These are phyloP conservation scores for Neospermospora avenae DNA, from an alignment of 2,329 filamentous ascomycete genomes.

Conservation along the genomic window DNA sequence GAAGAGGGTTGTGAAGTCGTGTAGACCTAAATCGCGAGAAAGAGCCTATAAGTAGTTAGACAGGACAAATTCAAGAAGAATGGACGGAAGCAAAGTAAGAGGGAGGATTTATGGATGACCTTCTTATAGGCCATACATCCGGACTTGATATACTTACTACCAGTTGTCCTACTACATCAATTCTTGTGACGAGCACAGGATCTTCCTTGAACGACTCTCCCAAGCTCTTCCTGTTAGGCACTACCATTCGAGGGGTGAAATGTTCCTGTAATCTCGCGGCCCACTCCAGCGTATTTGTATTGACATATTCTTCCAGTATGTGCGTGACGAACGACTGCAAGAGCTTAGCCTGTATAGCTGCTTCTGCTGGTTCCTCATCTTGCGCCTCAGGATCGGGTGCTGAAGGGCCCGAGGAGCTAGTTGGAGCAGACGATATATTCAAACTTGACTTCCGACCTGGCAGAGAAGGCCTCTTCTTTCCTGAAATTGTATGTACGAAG, in stretches of 20 bases:
- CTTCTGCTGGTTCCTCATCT: slow-evolving; percentile 54
- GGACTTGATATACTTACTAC: slow-evolving; percentile 47
- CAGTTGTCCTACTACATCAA: slow-evolving; percentile 68
- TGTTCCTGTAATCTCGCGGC: slow-evolving; percentile 65
- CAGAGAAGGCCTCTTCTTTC: slow-evolving; percentile 61
- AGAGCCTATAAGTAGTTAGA: slow-evolving; percentile 29
- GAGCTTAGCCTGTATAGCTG: slow-evolving; percentile 58
- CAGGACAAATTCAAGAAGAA: no score
- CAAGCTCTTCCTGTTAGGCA: slow-evolving; percentile 59
- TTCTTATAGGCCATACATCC: slow-evolving; percentile 3
- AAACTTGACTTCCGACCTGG: slow-evolving; percentile 58
- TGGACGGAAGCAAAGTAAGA: no score
- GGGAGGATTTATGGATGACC: not conserved
- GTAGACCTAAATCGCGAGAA: slow-evolving; percentile 57
- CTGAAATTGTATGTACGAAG: slow-evolving; percentile 66
- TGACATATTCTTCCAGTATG: slow-evolving; percentile 70
- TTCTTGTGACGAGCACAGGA: slow-evolving; percentile 56
- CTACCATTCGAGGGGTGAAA: slow-evolving; percentile 59
- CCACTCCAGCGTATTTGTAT: slow-evolving; percentile 58
- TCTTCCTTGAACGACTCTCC: slow-evolving; percentile 63
- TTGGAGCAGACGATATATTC: slow-evolving; percentile 50
- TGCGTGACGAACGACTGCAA: slow-evolving; percentile 77
- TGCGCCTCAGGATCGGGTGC: slow-evolving; percentile 61
- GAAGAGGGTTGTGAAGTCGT: slow-evolving; percentile 41
- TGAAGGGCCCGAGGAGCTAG: slow-evolving; percentile 44